phyloP scores from a whole-genome alignment of 306 rosid genomes.

The Herpetospermum pedunculosum region DNA sequence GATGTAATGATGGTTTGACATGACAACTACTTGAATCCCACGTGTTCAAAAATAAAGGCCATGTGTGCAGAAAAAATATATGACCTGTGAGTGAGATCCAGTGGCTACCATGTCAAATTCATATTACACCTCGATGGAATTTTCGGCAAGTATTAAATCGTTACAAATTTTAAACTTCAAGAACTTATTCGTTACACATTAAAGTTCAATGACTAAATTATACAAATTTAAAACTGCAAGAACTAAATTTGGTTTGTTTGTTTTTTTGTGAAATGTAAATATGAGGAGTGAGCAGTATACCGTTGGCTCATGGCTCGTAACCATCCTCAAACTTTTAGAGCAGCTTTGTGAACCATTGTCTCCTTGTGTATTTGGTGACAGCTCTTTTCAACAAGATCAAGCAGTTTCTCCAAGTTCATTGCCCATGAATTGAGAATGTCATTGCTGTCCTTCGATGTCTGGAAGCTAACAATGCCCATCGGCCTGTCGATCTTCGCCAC shows the following conservation, averaged over 20 bases:
- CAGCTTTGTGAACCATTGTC: conserved; percentile 91
- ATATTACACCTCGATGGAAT: not conserved
- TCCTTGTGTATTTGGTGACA: conserved; percentile 98
- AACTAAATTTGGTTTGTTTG: not conserved
- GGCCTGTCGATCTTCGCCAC: conserved; percentile 94
- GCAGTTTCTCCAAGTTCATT: conserved; percentile 82
- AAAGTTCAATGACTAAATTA: not conserved
- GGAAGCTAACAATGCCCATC: conserved; percentile 69
- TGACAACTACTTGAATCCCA: not conserved
- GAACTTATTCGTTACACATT: not conserved
- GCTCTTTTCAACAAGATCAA: conserved; percentile 93
- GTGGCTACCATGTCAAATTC: not conserved
- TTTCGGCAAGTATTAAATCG: not conserved
- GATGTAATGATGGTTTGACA: not conserved
- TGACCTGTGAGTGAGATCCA: not conserved
- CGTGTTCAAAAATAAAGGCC: not conserved
- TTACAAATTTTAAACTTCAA: not conserved
- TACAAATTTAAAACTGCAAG: not conserved
- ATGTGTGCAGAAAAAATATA: not conserved
- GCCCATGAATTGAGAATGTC: conserved; percentile 87
- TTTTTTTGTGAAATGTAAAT: not conserved
- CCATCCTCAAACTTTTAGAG: conserved; percentile 40
- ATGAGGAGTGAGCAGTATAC: not conserved
- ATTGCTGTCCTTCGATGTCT: conserved; percentile 77
- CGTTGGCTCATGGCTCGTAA: not conserved